Evolutionary conservation across 805 yeast species (phyloP).

Genomic region (Wickerhamomyces ciferrii): DNA sequence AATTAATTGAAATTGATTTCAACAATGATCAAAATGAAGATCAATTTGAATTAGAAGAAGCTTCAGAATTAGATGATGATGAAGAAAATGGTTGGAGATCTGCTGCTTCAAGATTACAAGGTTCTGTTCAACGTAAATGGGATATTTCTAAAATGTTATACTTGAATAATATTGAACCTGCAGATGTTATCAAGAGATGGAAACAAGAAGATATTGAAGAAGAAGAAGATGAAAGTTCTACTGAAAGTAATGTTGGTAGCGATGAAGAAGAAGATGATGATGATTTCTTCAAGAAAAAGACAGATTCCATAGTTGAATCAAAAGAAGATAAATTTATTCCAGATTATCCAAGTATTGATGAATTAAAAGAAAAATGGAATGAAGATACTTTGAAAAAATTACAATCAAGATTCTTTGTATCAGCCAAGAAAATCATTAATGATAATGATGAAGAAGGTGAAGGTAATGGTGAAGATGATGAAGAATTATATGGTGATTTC

Average conservation of each 20-base stretch:
- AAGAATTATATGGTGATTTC: slow-evolving; percentile 50
- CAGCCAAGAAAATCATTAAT: slow-evolving; percentile 39
- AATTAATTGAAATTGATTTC: slow-evolving; percentile 45
- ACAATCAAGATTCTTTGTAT: slow-evolving; percentile 44
- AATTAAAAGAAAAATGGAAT: slow-evolving; percentile 41
- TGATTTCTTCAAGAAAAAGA: slow-evolving; percentile 52
- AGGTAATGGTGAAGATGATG: slow-evolving; percentile 33
- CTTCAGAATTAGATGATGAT: slow-evolving; percentile 42
- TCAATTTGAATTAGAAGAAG: slow-evolving; percentile 43
- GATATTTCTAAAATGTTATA: slow-evolving; percentile 79
- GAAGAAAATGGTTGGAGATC: slow-evolving; percentile 28
- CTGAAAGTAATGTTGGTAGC: slow-evolving; percentile 31
- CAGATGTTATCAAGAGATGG: slow-evolving; percentile 72
- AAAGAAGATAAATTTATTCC: slow-evolving; percentile 32
- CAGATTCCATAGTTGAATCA: slow-evolving; percentile 25
- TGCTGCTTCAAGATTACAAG: slow-evolving; percentile 59
- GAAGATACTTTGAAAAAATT: slow-evolving; percentile 36
- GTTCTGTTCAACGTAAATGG: slow-evolving; percentile 55
- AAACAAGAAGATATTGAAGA: slow-evolving; percentile 44
- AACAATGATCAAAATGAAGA: slow-evolving; percentile 26
- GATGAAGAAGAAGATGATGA: slow-evolving; percentile 41
- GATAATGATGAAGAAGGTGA: slow-evolving; percentile 27
- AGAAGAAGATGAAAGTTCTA: slow-evolving; percentile 31
- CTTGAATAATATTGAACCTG: slow-evolving; percentile 70
- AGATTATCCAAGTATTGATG: slow-evolving; percentile 34